Evolutionary conservation across 31 red algal species (phyloP), one percentile per base, ranked within the genome.

Genomic region (Odonthalia washingtoniensis): DNA sequence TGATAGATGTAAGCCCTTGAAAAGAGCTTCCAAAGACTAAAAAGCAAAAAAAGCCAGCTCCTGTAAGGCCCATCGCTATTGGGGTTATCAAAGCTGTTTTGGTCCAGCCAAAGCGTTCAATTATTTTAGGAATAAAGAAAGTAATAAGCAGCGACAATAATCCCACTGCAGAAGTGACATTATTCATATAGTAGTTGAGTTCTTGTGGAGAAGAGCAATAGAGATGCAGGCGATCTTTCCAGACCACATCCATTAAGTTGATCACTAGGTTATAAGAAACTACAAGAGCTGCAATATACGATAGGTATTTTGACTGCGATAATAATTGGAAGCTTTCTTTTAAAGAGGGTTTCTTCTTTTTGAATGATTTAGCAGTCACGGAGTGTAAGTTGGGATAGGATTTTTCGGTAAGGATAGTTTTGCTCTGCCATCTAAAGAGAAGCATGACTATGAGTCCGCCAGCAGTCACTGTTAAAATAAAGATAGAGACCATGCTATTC

Each of bases 181-280:
- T 95, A 83, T 94, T 94, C 97, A 99, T 99, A 81, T 96, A 99
- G 4, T 91, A 74, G 40, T 94, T 96, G 83, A 96, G 96, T 1
- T 80, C 79, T 82, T 99, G 96, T 21, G 97, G 97, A 73, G 96
- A 91, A 31, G 97, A 94, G 80, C 89, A 99, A 14, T 91, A 90
- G 43, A 78, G 83, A 40, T 86, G 83, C 24, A 99, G 91, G 63
- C 84, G 83, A 65, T 85, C 89, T 78, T 99, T 99, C 94, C 95
- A 99, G 5, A 91, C 90, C 36, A 99, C 97, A 78, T 99, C 97
- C 17, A 99, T 94, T 82, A 99, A 94, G 67, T 99, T 99, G 91
- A 99, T 99, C 64, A 87, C 83, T 88, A 96, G 94, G 32, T 94
- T 94, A 78, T 99, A 99, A 2, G 91, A 91, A 80, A 99, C 94